Base-by-base conservation (phyloP, 1,139 yeast genomes). In the Saccharomyces hybrid region DNA sequence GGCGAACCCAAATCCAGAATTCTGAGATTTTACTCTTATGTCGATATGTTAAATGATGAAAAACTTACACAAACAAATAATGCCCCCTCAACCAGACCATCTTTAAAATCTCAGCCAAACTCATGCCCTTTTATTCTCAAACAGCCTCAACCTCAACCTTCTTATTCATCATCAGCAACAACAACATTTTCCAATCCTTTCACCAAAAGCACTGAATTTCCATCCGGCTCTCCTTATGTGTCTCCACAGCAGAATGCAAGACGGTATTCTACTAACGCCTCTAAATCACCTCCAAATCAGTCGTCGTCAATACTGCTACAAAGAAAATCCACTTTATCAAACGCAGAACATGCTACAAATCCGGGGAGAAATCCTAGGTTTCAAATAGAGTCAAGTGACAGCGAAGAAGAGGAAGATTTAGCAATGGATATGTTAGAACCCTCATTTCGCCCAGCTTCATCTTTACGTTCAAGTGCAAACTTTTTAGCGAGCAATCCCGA, bases 1-100 rank as follows among this genome's bases (percentile, higher is more conserved):
- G 44, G 44, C 5, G 44, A 38, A 38, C 44, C 44, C 3, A 38
- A 38, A 5, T 16, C 25, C 11, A 38, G 44, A 14, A 58, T 58
- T 2, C 74, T 86, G 46, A 80, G 83, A 50, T 87, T 87, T 68
- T 86, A 82, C 66, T 84, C 91, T 3, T 88, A 85, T 68, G 95
- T 93, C 3, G 96, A 88, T 62, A 79, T 88, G 78, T 78, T 87
- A 57, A 79, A 75, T 60, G 82, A 78, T 64, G 90, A 85, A 66
- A 64, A 67, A 54, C 65, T 87, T 76, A 67, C 71, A 59, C 63
- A 62, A 44, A 74, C 72, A 78, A 84, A 66, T 38, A 38, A 16
- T 38, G 13, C 44, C 44, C 25, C 44, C 3, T 4, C 25, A 9
- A 2, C 3, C 1, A 77, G 88, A 68, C 88, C 88, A 25, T 76